Percentiles rank a stretch among this genome's conserved stretches.
These are phyloP conservation scores for Pseudonitzschia delicatissima DNA, from an alignment of 108 stramenopile genomes.

Conservation along the genomic window DNA sequence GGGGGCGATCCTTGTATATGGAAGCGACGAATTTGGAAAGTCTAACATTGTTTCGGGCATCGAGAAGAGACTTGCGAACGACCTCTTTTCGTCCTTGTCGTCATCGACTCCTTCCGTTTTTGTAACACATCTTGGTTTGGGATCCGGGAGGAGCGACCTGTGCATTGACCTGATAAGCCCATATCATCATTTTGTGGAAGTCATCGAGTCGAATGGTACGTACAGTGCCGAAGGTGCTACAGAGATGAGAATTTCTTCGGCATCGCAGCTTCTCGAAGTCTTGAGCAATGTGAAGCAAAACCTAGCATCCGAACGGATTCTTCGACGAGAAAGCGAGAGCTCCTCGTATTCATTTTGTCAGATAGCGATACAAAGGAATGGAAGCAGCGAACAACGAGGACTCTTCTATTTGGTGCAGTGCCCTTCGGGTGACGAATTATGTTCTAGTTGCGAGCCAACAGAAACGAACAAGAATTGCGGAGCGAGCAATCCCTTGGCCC, in stretches of 20 bases:
- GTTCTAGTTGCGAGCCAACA: not conserved
- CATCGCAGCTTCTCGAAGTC: conserved; percentile 3
- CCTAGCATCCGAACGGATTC: not conserved
- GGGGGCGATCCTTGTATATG: conserved; percentile 19
- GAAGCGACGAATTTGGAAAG: conserved; percentile 18
- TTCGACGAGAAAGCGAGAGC: conserved; percentile 8
- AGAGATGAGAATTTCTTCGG: not conserved
- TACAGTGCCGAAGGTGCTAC: conserved; percentile 9
- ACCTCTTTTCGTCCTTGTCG: conserved; percentile 17
- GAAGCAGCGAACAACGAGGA: not conserved
- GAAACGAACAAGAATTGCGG: not conserved
- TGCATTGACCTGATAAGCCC: conserved; percentile 26
- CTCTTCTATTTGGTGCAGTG: conserved; percentile 20
- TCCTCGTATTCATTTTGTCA: conserved; percentile 21
- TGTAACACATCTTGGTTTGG: conserved; percentile 14
- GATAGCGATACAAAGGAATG: conserved; percentile 9
- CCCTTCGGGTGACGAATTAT: conserved; percentile 8
- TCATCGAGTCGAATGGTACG: conserved; percentile 17
- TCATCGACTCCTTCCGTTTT: not conserved
- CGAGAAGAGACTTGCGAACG: conserved; percentile 12
- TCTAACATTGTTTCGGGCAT: conserved; percentile 15
- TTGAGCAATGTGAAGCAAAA: conserved; percentile 17
- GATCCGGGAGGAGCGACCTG: not conserved
- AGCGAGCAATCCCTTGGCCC: conserved; percentile 1
- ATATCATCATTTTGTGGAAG: conserved; percentile 5